Percentiles rank a stretch among this genome's conserved stretches.
Evolutionary conservation across 1,284 basidiomycete species (phyloP).

Genomic region (Apiotrichum gamsii): DNA sequence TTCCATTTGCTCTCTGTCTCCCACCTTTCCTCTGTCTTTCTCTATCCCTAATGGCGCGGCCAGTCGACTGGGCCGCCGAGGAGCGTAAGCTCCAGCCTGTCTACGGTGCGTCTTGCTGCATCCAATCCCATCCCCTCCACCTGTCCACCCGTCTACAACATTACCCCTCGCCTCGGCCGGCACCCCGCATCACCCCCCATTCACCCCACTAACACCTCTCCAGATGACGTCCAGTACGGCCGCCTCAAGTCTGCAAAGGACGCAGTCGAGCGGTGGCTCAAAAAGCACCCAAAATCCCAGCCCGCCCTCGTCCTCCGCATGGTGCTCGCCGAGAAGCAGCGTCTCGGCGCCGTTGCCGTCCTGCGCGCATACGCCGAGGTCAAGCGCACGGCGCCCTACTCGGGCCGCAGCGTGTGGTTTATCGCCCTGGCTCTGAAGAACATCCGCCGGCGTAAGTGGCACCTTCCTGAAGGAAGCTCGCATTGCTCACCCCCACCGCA

Average conservation of each 20-base stretch:
- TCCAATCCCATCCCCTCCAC: background rate
- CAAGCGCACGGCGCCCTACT: conserved; percentile 23
- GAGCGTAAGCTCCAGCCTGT: conserved; percentile 37
- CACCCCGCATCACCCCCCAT: too few species aligned
- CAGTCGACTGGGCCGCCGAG: conserved; percentile 27
- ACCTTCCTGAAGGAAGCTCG: background rate
- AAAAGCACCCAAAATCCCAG: conserved; percentile 41
- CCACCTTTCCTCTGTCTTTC: too few species aligned
- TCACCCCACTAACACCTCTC: background rate
- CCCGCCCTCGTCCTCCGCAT: conserved; percentile 37
- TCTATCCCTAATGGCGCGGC: conserved; percentile 3
- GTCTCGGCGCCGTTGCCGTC: conserved; percentile 10
- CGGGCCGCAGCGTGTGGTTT: conserved; percentile 26
- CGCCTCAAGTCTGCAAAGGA: conserved; percentile 25
- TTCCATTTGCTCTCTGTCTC: too few species aligned
- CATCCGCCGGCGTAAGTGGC: conserved; percentile 30
- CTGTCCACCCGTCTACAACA: background rate
- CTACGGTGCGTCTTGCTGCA: conserved; percentile 24
- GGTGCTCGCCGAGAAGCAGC: conserved; percentile 24
- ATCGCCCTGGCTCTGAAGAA: conserved; percentile 22
- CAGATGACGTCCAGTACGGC: conserved; percentile 32
- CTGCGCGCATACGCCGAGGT: conserved; percentile 24
- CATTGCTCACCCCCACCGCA: conserved; percentile 8
- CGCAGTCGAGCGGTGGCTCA: conserved; percentile 26
- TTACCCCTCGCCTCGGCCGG: background rate